A percentile compares a stretch with the other conserved stretches of the same genome.
Evolutionary conservation across 179 eudicot species (phyloP).

Genomic region (Patellifolia procumbens): DNA sequence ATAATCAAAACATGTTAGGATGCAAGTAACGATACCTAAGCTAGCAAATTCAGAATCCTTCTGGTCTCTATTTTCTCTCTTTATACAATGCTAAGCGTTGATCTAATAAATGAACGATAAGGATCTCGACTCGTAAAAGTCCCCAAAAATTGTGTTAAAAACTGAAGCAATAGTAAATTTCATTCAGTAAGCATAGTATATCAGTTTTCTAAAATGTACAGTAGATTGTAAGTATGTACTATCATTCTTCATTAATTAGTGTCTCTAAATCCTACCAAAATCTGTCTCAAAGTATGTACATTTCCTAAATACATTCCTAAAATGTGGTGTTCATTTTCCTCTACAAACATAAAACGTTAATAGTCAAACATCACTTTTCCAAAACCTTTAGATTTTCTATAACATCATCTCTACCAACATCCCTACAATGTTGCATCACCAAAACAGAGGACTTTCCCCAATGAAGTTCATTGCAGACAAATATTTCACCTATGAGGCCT

Average conservation of each 20-base stretch:
- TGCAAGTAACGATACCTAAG: too few relatives aligned
- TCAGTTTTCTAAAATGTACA: not conserved
- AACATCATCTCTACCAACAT: slow-evolving; percentile 1
- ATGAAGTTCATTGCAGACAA: slow-evolving; percentile 18
- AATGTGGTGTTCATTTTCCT: too few relatives aligned
- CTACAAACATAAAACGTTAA: too few relatives aligned
- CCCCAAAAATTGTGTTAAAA: too few relatives aligned
- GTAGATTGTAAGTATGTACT: not conserved
- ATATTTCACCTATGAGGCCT: slow-evolving; percentile 31
- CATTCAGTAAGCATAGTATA: not conserved
- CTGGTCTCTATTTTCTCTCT: too few relatives aligned
- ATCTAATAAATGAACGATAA: too few relatives aligned
- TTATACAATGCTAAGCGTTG: too few relatives aligned
- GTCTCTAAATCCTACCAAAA: not conserved
- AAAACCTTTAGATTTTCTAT: not conserved
- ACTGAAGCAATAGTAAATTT: too few relatives aligned
- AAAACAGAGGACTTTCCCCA: slow-evolving; percentile 27
- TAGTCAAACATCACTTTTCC: not conserved
- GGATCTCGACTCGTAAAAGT: too few relatives aligned
- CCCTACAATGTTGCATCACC: slow-evolving; percentile 32
- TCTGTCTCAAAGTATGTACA: not conserved
- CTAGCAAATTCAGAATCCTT: too few relatives aligned
- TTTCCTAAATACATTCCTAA: not conserved
- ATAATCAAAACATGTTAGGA: not conserved
- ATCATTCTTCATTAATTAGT: not conserved